Percentiles rank a stretch among this genome's conserved stretches.
Evolutionary conservation across 2,329 filamentous ascomycete genomes (phyloP).

Genomic region (Metarhizium robertsii): DNA sequence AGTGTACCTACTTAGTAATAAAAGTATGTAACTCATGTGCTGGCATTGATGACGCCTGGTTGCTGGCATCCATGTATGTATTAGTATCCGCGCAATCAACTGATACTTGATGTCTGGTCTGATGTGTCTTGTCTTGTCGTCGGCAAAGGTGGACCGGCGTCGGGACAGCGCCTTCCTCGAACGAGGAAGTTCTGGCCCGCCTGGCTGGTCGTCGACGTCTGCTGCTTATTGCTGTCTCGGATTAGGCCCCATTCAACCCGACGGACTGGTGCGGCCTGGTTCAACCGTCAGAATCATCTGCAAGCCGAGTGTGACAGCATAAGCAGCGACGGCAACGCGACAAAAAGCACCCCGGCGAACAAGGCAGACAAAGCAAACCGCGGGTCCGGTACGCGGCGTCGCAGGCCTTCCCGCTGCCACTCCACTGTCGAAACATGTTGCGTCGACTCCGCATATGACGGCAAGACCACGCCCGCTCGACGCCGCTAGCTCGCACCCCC

Average conservation of each 20-base stretch:
- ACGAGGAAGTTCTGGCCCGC: background rate
- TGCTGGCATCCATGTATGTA: background rate
- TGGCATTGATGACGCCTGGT: background rate
- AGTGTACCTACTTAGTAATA: no score
- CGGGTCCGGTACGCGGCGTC: no score
- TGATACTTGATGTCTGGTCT: no score
- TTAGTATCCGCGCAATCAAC: no score
- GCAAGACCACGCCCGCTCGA: no score
- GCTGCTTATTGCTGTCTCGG: background rate
- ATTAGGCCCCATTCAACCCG: background rate
- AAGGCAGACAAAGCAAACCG: no score
- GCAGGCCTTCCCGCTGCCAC: no score
- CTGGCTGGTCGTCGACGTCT: background rate
- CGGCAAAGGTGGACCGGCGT: background rate
- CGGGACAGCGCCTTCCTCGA: background rate
- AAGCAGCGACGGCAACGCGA: background rate
- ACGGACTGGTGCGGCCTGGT: background rate
- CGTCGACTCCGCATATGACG: no score
- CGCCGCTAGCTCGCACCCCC: no score
- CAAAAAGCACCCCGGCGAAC: background rate
- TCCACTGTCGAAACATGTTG: no score
- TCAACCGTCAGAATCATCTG: background rate
- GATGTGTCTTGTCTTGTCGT: background rate
- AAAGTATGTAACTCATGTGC: background rate
- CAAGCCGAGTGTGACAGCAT: background rate